These are phyloP conservation scores for Citrus australasica DNA, from an alignment of 345 rosid species.

Conservation along the genomic window DNA sequence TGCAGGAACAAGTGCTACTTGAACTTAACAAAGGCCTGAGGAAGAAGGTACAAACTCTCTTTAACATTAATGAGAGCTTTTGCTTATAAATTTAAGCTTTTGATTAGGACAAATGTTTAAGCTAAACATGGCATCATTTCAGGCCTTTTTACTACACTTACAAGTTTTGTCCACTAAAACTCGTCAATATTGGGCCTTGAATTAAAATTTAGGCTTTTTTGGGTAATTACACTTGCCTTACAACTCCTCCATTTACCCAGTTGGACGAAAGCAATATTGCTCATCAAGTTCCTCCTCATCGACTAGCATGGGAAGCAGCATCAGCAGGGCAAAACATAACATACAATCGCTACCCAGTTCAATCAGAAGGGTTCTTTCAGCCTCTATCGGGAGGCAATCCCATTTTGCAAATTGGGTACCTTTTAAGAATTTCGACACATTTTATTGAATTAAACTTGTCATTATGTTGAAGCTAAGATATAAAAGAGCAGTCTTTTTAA, in stretches of 20 bases:
- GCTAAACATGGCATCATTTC: too few species aligned
- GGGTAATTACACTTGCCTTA: background rate
- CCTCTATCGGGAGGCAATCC: slow-evolving; percentile 28
- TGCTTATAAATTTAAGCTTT: too few species aligned
- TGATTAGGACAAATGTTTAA: too few species aligned
- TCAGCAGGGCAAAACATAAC: slow-evolving; percentile 12
- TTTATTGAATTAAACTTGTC: too few species aligned
- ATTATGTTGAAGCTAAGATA: too few species aligned
- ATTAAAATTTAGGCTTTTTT: too few species aligned
- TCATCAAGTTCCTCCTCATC: slow-evolving; percentile 28
- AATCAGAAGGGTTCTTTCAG: slow-evolving; percentile 45
- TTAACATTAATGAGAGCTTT: too few species aligned
- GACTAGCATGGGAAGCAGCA: slow-evolving; percentile 42
- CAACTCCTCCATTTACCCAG: slow-evolving; percentile 11
- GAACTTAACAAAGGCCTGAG: slow-evolving; percentile 40
- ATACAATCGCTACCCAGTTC: slow-evolving; percentile 28
- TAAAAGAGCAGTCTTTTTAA: too few species aligned
- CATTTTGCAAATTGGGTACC: slow-evolving; percentile 52
- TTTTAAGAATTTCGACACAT: background rate
- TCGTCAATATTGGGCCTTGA: too few species aligned
- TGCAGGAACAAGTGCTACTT: slow-evolving; percentile 48
- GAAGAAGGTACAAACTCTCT: slow-evolving; percentile 35
- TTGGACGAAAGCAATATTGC: slow-evolving; percentile 38
- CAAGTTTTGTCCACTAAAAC: too few species aligned
- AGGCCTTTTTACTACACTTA: too few species aligned